These are phyloP conservation scores for Pythium insidiosum DNA, from an alignment of 352 stramenopile genomes.

Conservation along the genomic window DNA sequence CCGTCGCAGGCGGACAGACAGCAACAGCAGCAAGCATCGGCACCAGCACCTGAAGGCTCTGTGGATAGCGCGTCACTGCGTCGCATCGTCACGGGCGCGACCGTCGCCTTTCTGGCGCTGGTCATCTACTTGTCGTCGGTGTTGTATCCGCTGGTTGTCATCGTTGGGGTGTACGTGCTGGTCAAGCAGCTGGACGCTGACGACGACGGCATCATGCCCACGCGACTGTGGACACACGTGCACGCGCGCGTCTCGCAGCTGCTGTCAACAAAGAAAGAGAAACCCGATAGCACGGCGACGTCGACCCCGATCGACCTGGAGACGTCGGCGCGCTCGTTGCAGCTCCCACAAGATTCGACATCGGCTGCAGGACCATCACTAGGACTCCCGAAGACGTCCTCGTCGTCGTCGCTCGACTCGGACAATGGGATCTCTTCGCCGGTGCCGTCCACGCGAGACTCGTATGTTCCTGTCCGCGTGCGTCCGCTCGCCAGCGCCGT, in stretches of 20 bases:
- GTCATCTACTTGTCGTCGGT: slow-evolving; percentile 18
- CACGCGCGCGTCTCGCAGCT: slow-evolving; percentile 1
- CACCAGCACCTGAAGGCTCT: too few species aligned
- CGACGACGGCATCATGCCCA: too few species aligned
- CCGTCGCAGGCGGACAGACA: too few species aligned
- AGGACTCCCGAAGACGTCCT: neutral
- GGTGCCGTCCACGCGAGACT: neutral
- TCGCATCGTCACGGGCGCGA: too few species aligned
- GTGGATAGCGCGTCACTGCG: too few species aligned
- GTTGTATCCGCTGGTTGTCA: slow-evolving; percentile 11
- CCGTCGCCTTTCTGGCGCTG: slow-evolving; percentile 14
- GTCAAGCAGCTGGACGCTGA: slow-evolving; percentile 8
- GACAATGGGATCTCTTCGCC: neutral
- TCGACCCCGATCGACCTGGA: neutral
- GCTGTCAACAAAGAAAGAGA: neutral
- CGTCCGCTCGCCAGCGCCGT: neutral
- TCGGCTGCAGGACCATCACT: neutral
- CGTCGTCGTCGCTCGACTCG: neutral
- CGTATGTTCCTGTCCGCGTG: too few species aligned
- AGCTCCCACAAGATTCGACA: too few species aligned
- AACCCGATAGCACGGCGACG: neutral
- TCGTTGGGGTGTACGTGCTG: slow-evolving; percentile 10
- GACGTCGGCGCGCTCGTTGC: too few species aligned
- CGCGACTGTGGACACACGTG: slow-evolving; percentile 4
- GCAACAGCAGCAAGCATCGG: too few species aligned